Evolutionary conservation across 345 rosid species (phyloP), one percentile per base, ranked within the genome.

Genomic region (Garcia nutans): DNA sequence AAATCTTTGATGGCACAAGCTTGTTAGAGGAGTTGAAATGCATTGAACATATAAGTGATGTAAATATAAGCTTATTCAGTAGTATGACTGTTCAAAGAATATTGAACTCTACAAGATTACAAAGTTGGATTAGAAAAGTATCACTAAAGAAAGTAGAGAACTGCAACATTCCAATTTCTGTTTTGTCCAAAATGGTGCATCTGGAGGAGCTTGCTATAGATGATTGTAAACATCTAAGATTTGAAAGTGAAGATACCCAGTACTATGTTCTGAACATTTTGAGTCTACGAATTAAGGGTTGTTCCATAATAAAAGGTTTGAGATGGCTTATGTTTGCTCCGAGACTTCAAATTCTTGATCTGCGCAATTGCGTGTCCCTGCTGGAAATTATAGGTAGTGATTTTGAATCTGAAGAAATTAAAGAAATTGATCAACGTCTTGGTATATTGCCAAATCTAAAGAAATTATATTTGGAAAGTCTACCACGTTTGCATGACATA

Each of bases 391-490:
- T 67, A 42, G 17, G 70, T 23, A 8, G 9, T 0, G 56, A 45
- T 45, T 23, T 24, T 45, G 20, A 6, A 67, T 3, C 16, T 42
- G 50, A 37, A 65, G 24, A 65, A 54, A 54, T 54, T 13, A 42
- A 19, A 41, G 52, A 45, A 67, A 67, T 24, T 47, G 31, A 44
- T 44, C 56, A 44, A 58, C 3, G 24, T 58, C 26, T 58, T 1
- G 61, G 61, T 22, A 47, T 67, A 12, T 67, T 67, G 33, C 23
- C 56, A 67, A 67, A 67, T 45, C 20, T 67, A 24, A 67, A 44
- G 44, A 45, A 65, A 37, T 41, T 65, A 42, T 8, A n/a, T 41
- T 65, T 65, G 50, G 69, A 1, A 22, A 24, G 23, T 67, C 54
- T 67, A 13, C 71, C 55, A 44, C 0, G 2, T n/a, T 52, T 67